Evolutionary conservation across 441 rosid genomes (phyloP).

Genomic region (Viola pubescens): DNA sequence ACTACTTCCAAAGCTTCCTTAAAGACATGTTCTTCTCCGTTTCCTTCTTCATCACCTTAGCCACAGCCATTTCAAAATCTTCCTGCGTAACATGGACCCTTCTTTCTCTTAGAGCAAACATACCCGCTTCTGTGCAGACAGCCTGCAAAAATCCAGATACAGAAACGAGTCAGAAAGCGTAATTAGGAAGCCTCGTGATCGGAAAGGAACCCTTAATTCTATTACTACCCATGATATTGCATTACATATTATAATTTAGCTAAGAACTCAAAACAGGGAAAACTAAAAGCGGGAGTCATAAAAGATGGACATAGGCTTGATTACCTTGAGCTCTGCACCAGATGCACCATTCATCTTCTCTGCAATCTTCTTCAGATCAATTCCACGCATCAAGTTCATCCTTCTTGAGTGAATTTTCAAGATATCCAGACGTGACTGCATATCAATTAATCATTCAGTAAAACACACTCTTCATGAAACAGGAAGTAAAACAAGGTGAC

Average conservation of each 20-base stretch:
- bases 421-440: conserved; percentile 75
- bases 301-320: not conserved
- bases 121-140: conserved; percentile 91
- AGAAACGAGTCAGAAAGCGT: not conserved
- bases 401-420: conserved; percentile 79
- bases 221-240: too few relatives aligned
- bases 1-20: conserved; percentile 73
- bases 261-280: not conserved
- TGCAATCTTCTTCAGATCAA: conserved; percentile 79
- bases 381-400: conserved; percentile 89
- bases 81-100: conserved; percentile 91
- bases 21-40: conserved; percentile 90
- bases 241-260: not conserved
- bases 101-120: conserved; percentile 92
- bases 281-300: not conserved
- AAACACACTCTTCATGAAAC: not conserved
- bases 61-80: conserved; percentile 46
- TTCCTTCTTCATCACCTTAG: conserved; percentile 96
- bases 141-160: conserved; percentile 12
- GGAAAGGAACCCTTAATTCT: too few relatives aligned
- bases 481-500: not conserved
- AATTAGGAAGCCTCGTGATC: too few relatives aligned
- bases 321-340: conserved; percentile 87
- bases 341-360: conserved; percentile 94
- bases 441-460: conserved; percentile 5